Evolutionary conservation across 148 eudicot genomes (phyloP).

Genomic region (Rheum nobile): DNA sequence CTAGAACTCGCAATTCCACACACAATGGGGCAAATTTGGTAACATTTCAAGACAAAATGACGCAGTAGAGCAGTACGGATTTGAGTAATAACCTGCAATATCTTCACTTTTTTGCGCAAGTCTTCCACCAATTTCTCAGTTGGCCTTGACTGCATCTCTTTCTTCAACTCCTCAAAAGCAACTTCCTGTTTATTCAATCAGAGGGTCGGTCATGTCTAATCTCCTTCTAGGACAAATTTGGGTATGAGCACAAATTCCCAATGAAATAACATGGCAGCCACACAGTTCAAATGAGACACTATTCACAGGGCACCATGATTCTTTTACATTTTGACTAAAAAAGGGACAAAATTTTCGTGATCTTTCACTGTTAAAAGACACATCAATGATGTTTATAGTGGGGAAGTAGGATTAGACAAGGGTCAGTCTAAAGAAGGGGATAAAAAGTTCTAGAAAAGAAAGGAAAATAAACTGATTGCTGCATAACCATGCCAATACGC

Average conservation of each 20-base stretch:
- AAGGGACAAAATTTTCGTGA: not conserved
- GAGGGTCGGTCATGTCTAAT: not conserved
- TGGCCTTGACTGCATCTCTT: conserved; percentile 86
- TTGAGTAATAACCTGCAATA: conserved; percentile 62
- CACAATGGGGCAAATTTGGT: not conserved
- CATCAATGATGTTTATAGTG: no score
- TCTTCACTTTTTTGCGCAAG: conserved; percentile 90
- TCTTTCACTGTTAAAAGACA: not conserved
- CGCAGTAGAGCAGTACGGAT: not conserved
- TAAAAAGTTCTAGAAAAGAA: not conserved
- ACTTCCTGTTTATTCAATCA: conserved; percentile 38
- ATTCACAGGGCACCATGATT: not conserved
- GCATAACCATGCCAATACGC: not conserved
- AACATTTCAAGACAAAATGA: not conserved
- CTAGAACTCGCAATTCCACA: not conserved
- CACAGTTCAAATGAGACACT: not conserved
- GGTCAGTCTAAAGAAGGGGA: not conserved
- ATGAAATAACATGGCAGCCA: not conserved
- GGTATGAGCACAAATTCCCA: not conserved
- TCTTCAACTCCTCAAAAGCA: conserved; percentile 64
- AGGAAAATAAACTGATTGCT: not conserved
- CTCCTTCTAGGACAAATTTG: not conserved
- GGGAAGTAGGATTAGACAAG: not conserved
- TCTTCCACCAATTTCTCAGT: conserved; percentile 86
- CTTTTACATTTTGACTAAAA: not conserved